Base-by-base conservation (phyloP, 106 monocot species). In the Phalaenopsis aphrodite region DNA sequence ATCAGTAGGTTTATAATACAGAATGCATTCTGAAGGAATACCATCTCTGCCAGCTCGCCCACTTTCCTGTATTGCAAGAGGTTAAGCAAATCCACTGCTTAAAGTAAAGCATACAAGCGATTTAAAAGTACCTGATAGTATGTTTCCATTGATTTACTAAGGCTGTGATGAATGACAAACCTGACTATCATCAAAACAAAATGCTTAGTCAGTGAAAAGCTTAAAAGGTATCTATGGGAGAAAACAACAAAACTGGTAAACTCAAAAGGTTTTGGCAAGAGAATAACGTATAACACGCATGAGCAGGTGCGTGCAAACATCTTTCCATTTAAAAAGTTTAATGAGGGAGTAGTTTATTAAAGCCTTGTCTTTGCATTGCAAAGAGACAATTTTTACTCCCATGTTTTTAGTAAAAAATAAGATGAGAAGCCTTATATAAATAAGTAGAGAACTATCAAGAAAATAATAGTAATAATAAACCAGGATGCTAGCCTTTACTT, bases 141-240 rank as follows among this genome's bases (percentile, higher is more conserved):
- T 78, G 99, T 99, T 78, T 99, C 99, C 99, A 99, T 95, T 48
- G 94, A 95, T 80, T 99, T 99, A 82, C 99, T 99, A 58, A 99
- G 91, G 87, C 99, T 99, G 83, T 99, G 99, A 88, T 99, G 99
- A 87, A 99, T 93, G 78, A 99, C 99, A 85, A 99, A 99, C 84
- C 99, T 95, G 78, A 99, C 99, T 99, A 87, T 2, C 14, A 87
- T 15, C 46, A 81, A 6, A 79, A n/a, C 45, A 77, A 85, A 61
- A 37, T 52, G 12, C 12, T 52, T 86, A 55, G 57, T 46, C 43
- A 77, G 36, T 67, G 42, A 84, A 21, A 84, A 56, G 42, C 41
- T 56, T 43, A 41, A 64, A 79, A 58, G 67, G 1, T 48, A 0
- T 52, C 52, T 52, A 52, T 52, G 52, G 12, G 38, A 47, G 72